Evolutionary conservation across 768 basidiomycete genomes (phyloP), one percentile per base, ranked within the genome.

Genomic region (Mycena sanguinolenta): DNA sequence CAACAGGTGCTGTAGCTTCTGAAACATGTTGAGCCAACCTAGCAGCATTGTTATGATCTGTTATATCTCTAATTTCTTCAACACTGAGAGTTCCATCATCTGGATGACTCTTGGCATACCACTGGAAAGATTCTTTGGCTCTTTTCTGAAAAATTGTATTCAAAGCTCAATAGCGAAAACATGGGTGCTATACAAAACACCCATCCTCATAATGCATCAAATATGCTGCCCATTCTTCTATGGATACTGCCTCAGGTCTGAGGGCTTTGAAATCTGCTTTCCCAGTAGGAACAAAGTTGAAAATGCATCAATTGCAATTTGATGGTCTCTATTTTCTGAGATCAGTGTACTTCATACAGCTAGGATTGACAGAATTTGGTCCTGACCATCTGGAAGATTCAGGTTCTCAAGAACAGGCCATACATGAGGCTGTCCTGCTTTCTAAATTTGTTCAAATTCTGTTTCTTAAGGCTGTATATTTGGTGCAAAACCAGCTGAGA

Each of bases 81-180:
- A 66, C 63, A 13, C 42, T 71, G 21, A 77, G 52, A 3, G 42
- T 34, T 23, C n/a, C 25, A 21, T 73, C 77, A n/a, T 74, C 62
- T 10, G 58, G 34, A 25, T 77, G 72, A 14, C 53, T 67, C 17
- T 67, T 73, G 8, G 68, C 34, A 66, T 39, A 71, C 77, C 67
- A 67, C 44, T 46, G 46, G 49, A 67, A 44, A 12, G 52, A 63
- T 36, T 65, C 57, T 30, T 69, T 70, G 14, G 62, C 65, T 46
- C 61, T 34, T 30, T 68, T 57, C 2, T 66, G 62, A 27, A 71
- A 16, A 14, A 68, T 44, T 6, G 74, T 76, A 30, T 77, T 77
- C 0, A 77, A 69, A 21, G 75, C 73, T 58, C 69, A 77, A 38
- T 71, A 77, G 14, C 64, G 71, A 70, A 77, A 77, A 0, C 73